Base-by-base conservation (phyloP, 73 alveolate genomes). In the Diophrys sp. region DNA sequence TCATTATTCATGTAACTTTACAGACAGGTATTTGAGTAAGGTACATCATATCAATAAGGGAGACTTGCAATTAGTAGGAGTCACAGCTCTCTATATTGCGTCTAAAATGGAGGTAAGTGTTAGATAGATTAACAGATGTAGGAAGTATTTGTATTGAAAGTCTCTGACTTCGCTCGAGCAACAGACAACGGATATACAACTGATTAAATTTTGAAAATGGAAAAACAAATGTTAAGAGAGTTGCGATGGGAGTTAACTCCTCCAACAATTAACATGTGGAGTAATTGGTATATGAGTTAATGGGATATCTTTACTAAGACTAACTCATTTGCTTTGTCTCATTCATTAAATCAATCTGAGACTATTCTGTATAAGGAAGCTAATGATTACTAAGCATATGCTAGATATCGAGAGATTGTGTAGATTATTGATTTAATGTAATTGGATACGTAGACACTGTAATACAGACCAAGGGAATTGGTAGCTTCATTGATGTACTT, bases 131-230 rank as follows among this genome's bases (percentile, higher is more conserved):
- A n/a, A n/a, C n/a, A 96, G 88, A 79, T 89, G 84, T 98, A 96
- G 72, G 97, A 91, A 89, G 85, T 91, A 44, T 82, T 73, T 28
- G 85, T 91, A 54, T 88, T 88, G 27, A 76, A 85, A 23, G 95
- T 87, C 0, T 79, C 79, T 18, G 91, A 92, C 30, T 89, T 89
- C 73, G 88, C 83, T 27, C 78, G 73, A 29, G 79, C 93, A 14
- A 89, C 96, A 25, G 95, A 89, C 54, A 82, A 82, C 67, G 95
- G 94, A 29, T 91, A 89, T 70, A 74, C 88, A 29, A 33, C 66
- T 26, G 54, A 87, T 30, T 30, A 77, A 56, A 80, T 93, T 33
- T 54, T 71, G 1, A 32, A 71, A 71, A 30, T 71, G 67, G 79
- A 71, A 34, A 71, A 71, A n/a, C 2, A 31, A 1, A 71, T 71